These are phyloP conservation scores for Friedmanniomyces endolithicus DNA, from an alignment of 495 filamentous ascomycete genomes.

Conservation along the genomic window DNA sequence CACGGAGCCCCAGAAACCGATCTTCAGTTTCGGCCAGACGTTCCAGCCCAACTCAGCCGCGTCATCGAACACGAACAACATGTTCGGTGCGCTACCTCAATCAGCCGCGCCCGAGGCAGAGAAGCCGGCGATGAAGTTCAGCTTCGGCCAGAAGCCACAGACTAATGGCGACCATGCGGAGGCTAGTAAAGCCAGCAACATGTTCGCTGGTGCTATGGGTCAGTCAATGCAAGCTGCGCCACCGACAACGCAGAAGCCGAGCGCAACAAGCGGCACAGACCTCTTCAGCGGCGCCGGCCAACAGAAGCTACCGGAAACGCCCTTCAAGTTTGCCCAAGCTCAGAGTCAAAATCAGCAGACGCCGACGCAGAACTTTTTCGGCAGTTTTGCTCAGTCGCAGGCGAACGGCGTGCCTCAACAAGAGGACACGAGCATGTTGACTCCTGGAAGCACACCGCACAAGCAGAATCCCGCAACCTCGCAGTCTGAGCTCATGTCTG, in stretches of 20 bases:
- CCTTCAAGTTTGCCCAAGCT: slow-evolving; percentile 5
- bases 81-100: not conserved
- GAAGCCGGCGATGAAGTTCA: not conserved
- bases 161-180: not conserved
- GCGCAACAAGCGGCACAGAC: not conserved
- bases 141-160: not conserved
- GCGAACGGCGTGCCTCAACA: not conserved
- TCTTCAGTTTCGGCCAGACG: not conserved
- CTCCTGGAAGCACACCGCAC: slow-evolving; percentile 11
- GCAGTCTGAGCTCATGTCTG: not conserved
- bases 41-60: not conserved
- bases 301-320: not conserved
- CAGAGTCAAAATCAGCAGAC: slow-evolving; percentile 2
- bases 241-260: not conserved
- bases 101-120: not conserved
- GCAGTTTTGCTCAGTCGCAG: not conserved
- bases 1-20: not conserved
- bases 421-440: slow-evolving; percentile 16
- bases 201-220: not conserved
- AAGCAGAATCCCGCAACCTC: not conserved
- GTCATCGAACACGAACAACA: not conserved
- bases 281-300: not conserved
- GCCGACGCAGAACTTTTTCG: slow-evolving; percentile 2
- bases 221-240: not conserved
- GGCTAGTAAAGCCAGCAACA: not conserved